Base-by-base conservation (phyloP, 345 rosid genomes). In the Eucalyptus urophylla region DNA sequence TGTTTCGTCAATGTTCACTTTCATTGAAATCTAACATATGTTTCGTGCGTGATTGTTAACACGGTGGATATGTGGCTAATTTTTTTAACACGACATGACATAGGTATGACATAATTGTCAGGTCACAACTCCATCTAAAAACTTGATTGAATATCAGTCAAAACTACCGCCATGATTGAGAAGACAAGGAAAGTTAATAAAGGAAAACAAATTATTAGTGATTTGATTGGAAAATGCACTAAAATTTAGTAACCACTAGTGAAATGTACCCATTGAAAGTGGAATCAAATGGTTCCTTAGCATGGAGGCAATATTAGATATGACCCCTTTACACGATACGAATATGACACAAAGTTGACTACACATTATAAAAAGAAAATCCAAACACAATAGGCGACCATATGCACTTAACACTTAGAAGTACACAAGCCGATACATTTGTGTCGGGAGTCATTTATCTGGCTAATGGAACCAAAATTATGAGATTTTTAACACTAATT, bases 21-120 rank as follows among this genome's bases (percentile, higher is more conserved):
- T 76, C 5, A 76, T 76, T 2, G 45, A 21, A 76, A 76, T 40
- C 0, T 44, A 4, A 76, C 85, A 11, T 12, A 40, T 76, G 11
- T 76, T 76, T 6, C 0, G 2, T 17, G 25, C 44, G 2, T 1
- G 0, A 9, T 33, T 33, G 14, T 37, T 17, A 11, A 69, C 21
- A 69, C 2, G 2, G 25, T 1, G 0, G 4, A 69, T 8, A 8
- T 17, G 80, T 69, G 80, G 44, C 44, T 40, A 69, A 69, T 69
- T 33, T 33, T 19, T 1, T 16, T 0, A 69, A 33, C 80, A 19
- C 24, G 0, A 33, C 6, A 12, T 7, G 22, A 0, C n/a, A n/a
- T n/a, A n/a, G n/a, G 44, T 19, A 33, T 8, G 3, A 69, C 44
- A 33, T 33, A 0, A 69, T 33, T 33, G 43, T 33, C 13, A 1